Percentiles rank a stretch among this genome's conserved stretches.
phyloP scores from a whole-genome alignment of 83 land plant species.

The Picea mariana region DNA sequence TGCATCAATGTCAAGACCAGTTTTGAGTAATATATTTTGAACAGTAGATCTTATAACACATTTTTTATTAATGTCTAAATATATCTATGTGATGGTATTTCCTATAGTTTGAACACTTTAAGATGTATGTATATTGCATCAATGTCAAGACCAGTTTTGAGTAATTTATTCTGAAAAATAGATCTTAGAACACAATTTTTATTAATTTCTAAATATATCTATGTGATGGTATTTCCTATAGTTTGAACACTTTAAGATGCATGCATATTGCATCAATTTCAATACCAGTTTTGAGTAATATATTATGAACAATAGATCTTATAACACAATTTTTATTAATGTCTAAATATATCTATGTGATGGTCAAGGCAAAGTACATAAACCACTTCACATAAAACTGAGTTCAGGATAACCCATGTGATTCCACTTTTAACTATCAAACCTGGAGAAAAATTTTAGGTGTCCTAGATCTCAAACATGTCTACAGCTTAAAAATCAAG shows the following conservation, averaged over 20 bases:
- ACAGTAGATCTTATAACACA: background rate
- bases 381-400: background rate
- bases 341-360: background rate
- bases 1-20: background rate
- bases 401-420: background rate
- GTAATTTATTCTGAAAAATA: background rate
- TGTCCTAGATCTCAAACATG: too few relatives aligned
- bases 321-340: background rate
- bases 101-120: background rate
- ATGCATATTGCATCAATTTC: background rate
- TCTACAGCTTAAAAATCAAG: too few relatives aligned
- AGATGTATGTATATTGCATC: background rate
- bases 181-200: background rate
- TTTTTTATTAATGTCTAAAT: background rate
- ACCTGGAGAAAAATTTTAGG: too few relatives aligned
- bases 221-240: background rate
- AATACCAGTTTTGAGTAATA: background rate
- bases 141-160: background rate
- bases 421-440: background rate
- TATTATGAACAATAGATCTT: background rate
- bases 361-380: background rate
- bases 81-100: background rate
- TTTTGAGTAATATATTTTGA: background rate
- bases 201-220: conserved; percentile 2
- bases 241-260: background rate